Percentiles rank a stretch among this genome's conserved stretches.
These are phyloP conservation scores for Raddia distichophylla DNA, from an alignment of 176 grass and related monocot species.

Conservation along the genomic window DNA sequence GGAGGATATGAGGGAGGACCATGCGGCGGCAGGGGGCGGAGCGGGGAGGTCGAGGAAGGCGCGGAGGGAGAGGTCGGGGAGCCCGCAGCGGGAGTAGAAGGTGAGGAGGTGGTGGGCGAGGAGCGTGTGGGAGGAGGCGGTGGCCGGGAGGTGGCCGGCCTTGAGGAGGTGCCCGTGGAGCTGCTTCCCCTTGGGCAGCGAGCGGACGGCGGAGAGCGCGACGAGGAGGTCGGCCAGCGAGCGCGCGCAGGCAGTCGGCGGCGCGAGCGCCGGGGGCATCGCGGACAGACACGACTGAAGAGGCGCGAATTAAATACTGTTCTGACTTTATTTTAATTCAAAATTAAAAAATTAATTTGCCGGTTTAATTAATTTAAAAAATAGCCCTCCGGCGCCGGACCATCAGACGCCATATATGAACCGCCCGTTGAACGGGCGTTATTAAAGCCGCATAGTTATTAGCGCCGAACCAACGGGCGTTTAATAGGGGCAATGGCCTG, in stretches of 20 bases:
- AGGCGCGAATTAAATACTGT: too few species aligned
- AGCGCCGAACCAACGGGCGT: too few species aligned
- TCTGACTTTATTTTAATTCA: too few species aligned
- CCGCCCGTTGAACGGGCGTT: too few species aligned
- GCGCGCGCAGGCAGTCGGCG: conserved; percentile 35
- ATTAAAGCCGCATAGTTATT: too few species aligned
- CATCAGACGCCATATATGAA: too few species aligned
- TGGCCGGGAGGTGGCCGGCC: conserved; percentile 63
- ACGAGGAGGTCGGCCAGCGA: conserved; percentile 57
- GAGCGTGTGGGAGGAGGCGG: conserved; percentile 49
- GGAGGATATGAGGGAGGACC: conserved; percentile 76
- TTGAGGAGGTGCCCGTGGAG: conserved; percentile 79
- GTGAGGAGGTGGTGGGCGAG: conserved; percentile 87
- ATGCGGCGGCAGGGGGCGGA: conserved; percentile 56
- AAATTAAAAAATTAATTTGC: too few species aligned
- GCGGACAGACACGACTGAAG: neutral
- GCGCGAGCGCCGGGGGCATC: conserved; percentile 6
- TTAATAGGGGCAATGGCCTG: too few species aligned
- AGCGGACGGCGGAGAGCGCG: conserved; percentile 59
- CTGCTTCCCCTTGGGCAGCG: conserved; percentile 79
- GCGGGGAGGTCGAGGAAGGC: conserved; percentile 73
- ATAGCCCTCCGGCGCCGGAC: too few species aligned
- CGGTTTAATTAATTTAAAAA: too few species aligned
- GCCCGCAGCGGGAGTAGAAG: conserved; percentile 76
- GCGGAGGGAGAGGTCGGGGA: conserved; percentile 63